Evolutionary conservation across 1,139 yeast species (phyloP).

Genomic region (Suhomyces maxii): DNA sequence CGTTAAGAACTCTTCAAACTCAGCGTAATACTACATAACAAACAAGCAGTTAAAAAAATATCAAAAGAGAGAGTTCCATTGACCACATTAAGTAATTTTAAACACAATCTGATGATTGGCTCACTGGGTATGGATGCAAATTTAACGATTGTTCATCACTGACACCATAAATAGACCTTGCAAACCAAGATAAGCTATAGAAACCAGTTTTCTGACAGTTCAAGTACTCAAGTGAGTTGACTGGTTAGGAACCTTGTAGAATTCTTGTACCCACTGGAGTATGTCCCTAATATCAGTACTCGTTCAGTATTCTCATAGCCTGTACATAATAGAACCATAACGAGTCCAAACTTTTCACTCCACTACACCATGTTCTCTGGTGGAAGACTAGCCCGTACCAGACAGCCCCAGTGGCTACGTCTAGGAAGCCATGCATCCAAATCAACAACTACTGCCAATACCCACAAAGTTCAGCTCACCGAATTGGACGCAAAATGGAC

Average conservation of each 20-base stretch:
- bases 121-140: too few relatives aligned
- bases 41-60: neutral
- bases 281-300: too few relatives aligned
- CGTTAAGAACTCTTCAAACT: slow-evolving; percentile 42
- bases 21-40: slow-evolving; percentile 13
- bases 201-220: too few relatives aligned
- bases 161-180: too few relatives aligned
- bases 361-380: slow-evolving; percentile 1
- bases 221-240: too few relatives aligned
- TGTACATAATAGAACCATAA: neutral
- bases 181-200: too few relatives aligned
- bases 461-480: slow-evolving; percentile 13
- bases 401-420: neutral
- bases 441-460: neutral
- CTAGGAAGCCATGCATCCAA: neutral
- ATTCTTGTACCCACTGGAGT: too few relatives aligned
- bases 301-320: neutral
- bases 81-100: too few relatives aligned
- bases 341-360: neutral
- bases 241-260: too few relatives aligned
- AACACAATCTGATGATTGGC: too few relatives aligned
- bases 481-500: slow-evolving; percentile 55
- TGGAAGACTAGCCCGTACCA: neutral
- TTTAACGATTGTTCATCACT: too few relatives aligned
- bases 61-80: neutral